These are phyloP conservation scores for Ceratobasidium sp. DNA, from an alignment of 1,284 basidiomycete species.

Conservation along the genomic window DNA sequence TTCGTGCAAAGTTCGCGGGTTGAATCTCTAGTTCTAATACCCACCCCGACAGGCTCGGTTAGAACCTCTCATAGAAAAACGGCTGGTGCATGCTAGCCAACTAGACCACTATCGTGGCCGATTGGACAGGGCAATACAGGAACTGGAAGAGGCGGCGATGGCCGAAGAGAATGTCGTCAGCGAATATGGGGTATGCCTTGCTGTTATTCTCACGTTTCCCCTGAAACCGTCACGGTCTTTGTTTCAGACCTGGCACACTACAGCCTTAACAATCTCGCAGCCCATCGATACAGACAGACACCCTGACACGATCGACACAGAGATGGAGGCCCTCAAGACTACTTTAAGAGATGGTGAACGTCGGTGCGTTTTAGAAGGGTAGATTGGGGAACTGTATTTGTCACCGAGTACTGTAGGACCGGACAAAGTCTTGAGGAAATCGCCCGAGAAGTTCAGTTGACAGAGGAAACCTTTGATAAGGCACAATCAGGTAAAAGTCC, in stretches of 20 bases:
- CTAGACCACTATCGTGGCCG: conserved; percentile 45
- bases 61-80: conserved; percentile 38
- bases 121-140: conserved; percentile 38
- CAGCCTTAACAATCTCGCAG: conserved; percentile 60
- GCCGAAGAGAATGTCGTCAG: conserved; percentile 71
- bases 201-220: no score
- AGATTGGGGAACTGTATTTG: not conserved
- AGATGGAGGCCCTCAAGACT: conserved; percentile 72
- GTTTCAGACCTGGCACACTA: conserved; percentile 71
- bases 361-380: conserved; percentile 61
- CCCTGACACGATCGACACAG: conserved; percentile 70
- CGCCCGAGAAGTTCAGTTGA: conserved; percentile 74
- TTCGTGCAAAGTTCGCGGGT: not conserved
- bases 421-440: conserved; percentile 85
- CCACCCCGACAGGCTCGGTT: conserved; percentile 22
- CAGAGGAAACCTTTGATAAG: conserved; percentile 67
- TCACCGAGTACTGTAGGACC: conserved; percentile 62
- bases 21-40: not conserved
- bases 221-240: no score
- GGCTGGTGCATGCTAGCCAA: conserved; percentile 39
- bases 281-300: conserved; percentile 28
- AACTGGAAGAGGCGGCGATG: conserved; percentile 51
- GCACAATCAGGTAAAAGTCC: conserved; percentile 62
- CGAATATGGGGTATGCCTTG: conserved; percentile 48
- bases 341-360: conserved; percentile 79